Evolutionary conservation across 768 basidiomycete genomes (phyloP).

Genomic region (Lactarius quietus): DNA sequence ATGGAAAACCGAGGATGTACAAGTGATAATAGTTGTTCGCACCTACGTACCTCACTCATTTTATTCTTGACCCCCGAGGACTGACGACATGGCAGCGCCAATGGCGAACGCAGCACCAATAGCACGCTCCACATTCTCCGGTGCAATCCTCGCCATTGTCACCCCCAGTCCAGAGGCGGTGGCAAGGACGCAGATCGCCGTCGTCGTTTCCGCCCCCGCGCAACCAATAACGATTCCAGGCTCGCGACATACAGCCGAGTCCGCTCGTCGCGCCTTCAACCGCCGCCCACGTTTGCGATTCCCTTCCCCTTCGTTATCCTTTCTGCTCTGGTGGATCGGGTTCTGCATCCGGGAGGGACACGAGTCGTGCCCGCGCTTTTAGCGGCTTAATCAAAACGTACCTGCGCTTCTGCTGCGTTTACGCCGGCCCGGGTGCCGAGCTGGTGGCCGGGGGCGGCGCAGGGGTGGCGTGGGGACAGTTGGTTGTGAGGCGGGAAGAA

Average conservation of each 20-base stretch:
- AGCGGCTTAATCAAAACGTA: conserved; percentile 7
- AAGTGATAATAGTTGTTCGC: background rate
- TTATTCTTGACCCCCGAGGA: background rate
- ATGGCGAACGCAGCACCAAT: conserved; percentile 12
- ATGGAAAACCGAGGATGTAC: background rate
- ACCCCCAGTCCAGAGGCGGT: background rate
- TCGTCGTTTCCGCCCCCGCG: too few species aligned
- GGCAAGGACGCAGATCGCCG: background rate
- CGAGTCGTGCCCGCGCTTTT: conserved; percentile 9
- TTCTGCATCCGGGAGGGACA: conserved; percentile 2
- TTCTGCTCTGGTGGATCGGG: background rate
- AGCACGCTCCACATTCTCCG: conserved; percentile 17
- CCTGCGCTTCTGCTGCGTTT: background rate
- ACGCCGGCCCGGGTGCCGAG: background rate
- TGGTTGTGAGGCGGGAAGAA: background rate
- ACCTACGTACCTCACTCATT: background rate
- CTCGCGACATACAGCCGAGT: conserved; percentile 4
- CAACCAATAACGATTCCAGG: background rate
- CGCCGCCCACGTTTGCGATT: background rate
- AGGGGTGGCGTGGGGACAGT: background rate
- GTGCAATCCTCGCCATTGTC: background rate
- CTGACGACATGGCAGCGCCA: too few species aligned
- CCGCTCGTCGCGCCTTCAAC: background rate
- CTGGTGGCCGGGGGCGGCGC: background rate
- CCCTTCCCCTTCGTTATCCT: background rate